Conservation (phyloP, 345 rosid genomes). For the Capsella bursapastoris region DNA sequence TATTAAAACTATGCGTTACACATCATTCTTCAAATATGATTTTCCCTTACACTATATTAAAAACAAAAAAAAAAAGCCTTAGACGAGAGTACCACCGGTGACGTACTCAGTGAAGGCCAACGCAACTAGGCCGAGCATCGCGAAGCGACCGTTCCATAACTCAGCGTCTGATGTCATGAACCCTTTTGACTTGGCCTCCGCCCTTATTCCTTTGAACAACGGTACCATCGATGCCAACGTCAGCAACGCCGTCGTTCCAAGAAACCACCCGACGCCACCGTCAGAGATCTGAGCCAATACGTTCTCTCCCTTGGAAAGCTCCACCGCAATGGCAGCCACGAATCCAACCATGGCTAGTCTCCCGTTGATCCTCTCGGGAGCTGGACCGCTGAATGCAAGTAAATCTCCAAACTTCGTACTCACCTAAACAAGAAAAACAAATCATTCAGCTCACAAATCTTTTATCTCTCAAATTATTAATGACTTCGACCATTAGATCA, state of each 20-base stretch:
- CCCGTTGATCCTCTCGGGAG: slow-evolving; percentile 90
- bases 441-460: not conserved
- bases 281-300: slow-evolving; percentile 61
- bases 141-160: slow-evolving; percentile 83
- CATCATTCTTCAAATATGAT: not conserved
- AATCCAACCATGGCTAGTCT: slow-evolving; percentile 84
- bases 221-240: slow-evolving; percentile 73
- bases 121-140: slow-evolving; percentile 80
- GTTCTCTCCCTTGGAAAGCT: slow-evolving; percentile 67
- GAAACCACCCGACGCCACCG: slow-evolving; percentile 67
- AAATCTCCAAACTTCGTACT: slow-evolving; percentile 65
- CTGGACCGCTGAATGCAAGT: slow-evolving; percentile 78
- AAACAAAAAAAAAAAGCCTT: not conserved
- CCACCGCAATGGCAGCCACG: slow-evolving; percentile 69
- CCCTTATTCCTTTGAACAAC: slow-evolving; percentile 59
- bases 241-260: slow-evolving; percentile 56
- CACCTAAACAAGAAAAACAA: slow-evolving; percentile 32
- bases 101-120: slow-evolving; percentile 76
- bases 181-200: slow-evolving; percentile 55
- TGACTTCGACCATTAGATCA: not conserved
- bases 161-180: slow-evolving; percentile 84
- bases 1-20: not conserved
- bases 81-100: slow-evolving; percentile 60
- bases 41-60: not conserved
- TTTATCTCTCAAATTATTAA: not conserved